A percentile compares a stretch with the other conserved stretches of the same genome.
Conservation (phyloP, 441 rosid genomes). For the Aquilaria agallochum region DNA sequence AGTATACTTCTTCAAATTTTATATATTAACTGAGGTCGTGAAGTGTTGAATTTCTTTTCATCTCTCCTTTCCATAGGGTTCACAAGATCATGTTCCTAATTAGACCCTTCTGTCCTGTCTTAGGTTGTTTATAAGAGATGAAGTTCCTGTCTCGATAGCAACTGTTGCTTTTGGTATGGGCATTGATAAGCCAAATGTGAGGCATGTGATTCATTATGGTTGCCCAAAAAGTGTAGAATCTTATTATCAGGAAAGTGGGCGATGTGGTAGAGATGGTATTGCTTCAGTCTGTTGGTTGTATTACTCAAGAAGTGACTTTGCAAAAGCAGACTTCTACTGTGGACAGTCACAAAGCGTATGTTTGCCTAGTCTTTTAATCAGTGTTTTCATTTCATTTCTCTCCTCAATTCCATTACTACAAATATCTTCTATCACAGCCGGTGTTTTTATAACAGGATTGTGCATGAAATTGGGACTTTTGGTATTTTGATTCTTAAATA, state of each 20-base stretch:
- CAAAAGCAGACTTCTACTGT: conserved; percentile 48
- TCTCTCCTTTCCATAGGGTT: conserved; percentile 7
- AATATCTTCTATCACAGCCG: too few relatives aligned
- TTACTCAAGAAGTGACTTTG: conserved; percentile 41
- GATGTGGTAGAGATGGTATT: conserved; percentile 56
- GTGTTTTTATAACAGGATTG: neutral
- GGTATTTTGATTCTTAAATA: neutral
- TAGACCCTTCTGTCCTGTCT: neutral
- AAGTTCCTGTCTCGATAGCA: conserved; percentile 48
- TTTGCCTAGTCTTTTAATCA: conserved; percentile 7
- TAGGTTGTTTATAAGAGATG: conserved; percentile 47
- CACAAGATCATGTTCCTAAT: conserved; percentile 1
- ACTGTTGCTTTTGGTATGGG: conserved; percentile 61
- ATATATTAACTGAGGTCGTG: neutral
- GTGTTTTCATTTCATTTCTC: conserved; percentile 1
- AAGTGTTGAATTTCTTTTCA: neutral
- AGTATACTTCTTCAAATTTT: too few relatives aligned
- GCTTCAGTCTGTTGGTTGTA: conserved; percentile 56
- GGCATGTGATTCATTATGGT: conserved; percentile 52
- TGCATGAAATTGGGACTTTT: neutral
- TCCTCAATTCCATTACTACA: neutral
- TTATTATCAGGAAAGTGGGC: conserved; percentile 55
- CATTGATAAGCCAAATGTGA: conserved; percentile 46
- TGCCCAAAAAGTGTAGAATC: conserved; percentile 51
- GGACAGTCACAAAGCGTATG: conserved; percentile 38